Evolutionary conservation across 805 yeast species (phyloP), one percentile per base, ranked within the genome.

Genomic region (Saccharomyces mikatae): DNA sequence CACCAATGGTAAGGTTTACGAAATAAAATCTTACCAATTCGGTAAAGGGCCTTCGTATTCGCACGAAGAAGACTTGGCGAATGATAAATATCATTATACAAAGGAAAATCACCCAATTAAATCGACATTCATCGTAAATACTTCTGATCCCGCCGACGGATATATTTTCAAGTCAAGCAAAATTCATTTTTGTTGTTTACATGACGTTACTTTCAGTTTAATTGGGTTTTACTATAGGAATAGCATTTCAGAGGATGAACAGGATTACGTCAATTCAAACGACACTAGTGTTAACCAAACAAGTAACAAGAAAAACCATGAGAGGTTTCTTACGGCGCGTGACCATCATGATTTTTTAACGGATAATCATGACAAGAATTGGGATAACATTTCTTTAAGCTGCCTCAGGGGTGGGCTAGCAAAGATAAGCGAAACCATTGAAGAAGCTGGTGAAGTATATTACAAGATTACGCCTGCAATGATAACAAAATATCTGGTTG

Each of bases 361-460:
- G 6, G 63, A 65, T 6, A 46, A 63, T 0, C 68, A 71, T 4
- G 66, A 69, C 49, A 14, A 31, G 2, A 54, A 62, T 28, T 69
- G 71, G 71, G 46, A 53, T 1, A 28, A 54, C 13, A 52, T 69
- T 1, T 55, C 66, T 1, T 5, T 52, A 5, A 56, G 55, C 3
- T 11, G 59, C 6, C 57, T 75, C 26, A 55, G 58, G 17, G 29
- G 30, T 0, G 57, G 69, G 3, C 56, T 82, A 30, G 53, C 52
- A 0, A 52, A 57, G n/a, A 70, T 78, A 6, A 69, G 77, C 49
- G 80, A 78, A 30, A 55, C 60, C 1, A 66, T 76, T 2, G 69
- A 64, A 27, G 82, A 78, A 54, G 75, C 71, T 17, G 81, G 73
- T 29, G 80, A 76, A 47, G 48, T 54, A 1, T 80, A 76, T 56